Conservation (phyloP, 139 green algal genomes). For the Volvox africanus region DNA sequence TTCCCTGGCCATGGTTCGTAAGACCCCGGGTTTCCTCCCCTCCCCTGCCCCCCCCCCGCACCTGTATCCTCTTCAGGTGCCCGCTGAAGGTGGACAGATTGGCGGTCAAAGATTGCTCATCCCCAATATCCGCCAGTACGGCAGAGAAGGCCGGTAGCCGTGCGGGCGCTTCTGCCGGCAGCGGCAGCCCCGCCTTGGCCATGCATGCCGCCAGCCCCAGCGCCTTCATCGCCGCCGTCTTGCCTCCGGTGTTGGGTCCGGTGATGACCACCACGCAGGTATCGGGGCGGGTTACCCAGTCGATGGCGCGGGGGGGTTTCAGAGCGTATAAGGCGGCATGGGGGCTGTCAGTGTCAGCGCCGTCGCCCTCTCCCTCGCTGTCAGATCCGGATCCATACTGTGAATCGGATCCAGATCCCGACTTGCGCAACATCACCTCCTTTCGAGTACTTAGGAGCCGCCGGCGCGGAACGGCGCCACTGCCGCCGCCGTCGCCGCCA, state of each 20-base stretch:
- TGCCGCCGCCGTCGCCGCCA: conserved; percentile 1
- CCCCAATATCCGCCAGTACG: conserved; percentile 95
- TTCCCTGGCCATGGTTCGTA: no score
- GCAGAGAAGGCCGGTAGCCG: conserved; percentile 78
- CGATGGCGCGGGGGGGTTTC: conserved; percentile 70
- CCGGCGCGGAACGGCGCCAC: neutral
- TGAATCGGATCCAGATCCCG: neutral
- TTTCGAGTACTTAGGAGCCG: conserved; percentile 28
- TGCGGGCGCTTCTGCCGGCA: conserved; percentile 78
- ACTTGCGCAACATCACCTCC: conserved; percentile 10
- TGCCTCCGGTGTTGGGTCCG: conserved; percentile 95
- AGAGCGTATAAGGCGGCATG: conserved; percentile 32
- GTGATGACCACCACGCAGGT: conserved; percentile 68
- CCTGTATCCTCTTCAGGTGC: conserved; percentile 78
- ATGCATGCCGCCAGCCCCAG: conserved; percentile 88
- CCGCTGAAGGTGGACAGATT: conserved; percentile 96
- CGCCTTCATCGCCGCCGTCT: conserved; percentile 94
- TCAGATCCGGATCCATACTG: neutral
- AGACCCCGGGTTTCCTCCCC: no score
- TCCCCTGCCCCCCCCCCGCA: neutral
- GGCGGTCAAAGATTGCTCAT: conserved; percentile 85
- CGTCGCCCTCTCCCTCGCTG: neutral
- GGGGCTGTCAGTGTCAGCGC: neutral
- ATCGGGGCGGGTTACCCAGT: conserved; percentile 69
- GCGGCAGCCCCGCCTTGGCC: conserved; percentile 83